phyloP scores from a whole-genome alignment of 768 basidiomycete genomes.

The Hericium coralloides region DNA sequence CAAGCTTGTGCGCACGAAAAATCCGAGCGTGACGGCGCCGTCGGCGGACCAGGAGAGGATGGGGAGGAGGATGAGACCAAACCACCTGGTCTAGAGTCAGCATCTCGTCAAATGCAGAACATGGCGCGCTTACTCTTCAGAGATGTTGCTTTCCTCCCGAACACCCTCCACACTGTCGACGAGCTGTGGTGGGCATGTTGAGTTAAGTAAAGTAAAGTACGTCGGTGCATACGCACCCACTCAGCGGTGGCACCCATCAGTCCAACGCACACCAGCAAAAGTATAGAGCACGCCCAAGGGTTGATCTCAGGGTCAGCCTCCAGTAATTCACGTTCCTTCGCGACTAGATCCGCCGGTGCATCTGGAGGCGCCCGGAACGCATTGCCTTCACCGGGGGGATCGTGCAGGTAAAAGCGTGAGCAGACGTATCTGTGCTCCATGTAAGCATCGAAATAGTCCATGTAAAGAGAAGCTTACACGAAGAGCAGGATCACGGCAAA shows the following conservation, averaged over 20 bases:
- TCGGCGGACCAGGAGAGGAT: constrained; percentile 69
- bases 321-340: constrained; percentile 31
- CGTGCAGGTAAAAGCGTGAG: constrained; percentile 61
- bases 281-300: constrained; percentile 49
- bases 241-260: constrained; percentile 65
- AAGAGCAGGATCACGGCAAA: constrained; percentile 52
- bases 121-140: constrained; percentile 37
- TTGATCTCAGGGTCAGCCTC: constrained; percentile 48
- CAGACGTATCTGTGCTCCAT: constrained; percentile 41
- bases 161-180: constrained; percentile 58
- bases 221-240: constrained; percentile 38
- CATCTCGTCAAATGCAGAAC: not conserved
- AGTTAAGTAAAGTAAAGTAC: not conserved
- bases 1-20: constrained; percentile 40
- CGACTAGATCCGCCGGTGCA: constrained; percentile 23
- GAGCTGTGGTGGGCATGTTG: constrained; percentile 28
- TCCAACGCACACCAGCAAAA: constrained; percentile 43
- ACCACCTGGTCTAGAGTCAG: constrained; percentile 38
- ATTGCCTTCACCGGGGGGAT: constrained; percentile 57
- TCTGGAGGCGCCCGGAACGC: constrained; percentile 31
- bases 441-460: not conserved
- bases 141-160: constrained; percentile 31
- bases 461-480: constrained; percentile 32
- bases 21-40: constrained; percentile 49
- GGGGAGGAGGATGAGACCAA: constrained; percentile 64